Base-by-base conservation (phyloP, 129 eudicot species). In the Chrysanthemum makinoi region DNA sequence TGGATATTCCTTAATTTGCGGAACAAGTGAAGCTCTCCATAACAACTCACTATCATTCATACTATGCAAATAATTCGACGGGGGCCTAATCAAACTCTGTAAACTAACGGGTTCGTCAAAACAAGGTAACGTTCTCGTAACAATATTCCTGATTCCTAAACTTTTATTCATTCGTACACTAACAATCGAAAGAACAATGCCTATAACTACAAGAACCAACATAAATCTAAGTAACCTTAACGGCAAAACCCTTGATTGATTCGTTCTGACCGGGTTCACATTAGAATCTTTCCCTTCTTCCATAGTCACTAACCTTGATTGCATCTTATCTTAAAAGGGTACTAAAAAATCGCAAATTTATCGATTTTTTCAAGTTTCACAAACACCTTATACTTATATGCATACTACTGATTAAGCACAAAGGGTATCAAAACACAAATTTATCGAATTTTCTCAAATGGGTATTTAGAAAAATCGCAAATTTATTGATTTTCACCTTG, bases 1-100 rank as follows among this genome's bases (percentile, higher is more conserved):
- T 2, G 96, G 98, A 77, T 87, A 93, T 39, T 75, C 79, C 73
- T 82, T 79, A 19, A 85, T 87, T 67, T 66, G 80, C 53, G 96
- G 91, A 51, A 73, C 91, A 72, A 83, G 58, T 30, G 98, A 83
- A 66, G 98, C 98, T 61, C 95, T 67, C 96, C 96, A 93, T 47
- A 89, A 81, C 28, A 93, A 79, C 78, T 87, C 87, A 24, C 91
- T 75, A 49, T 93, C 98, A 74, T 83, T 89, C 98, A 93, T 85
- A 5, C 58, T 46, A 81, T 91, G 96, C 84, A 70, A 26, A 51
- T 81, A 63, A 51, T 15, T 70, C 10, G 83, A 80, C 13, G 89
- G 91, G 51, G 94, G 89, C 74, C 73, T 83, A 54, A 89, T 81
- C 87, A 82, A 83, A 48, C 66, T 77, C 22, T 70, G 85, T 26